A percentile compares a stretch with the other conserved stretches of the same genome.
phyloP scores from a whole-genome alignment of 2,329 filamentous ascomycete genomes.

The Hypocrella siamensis region DNA sequence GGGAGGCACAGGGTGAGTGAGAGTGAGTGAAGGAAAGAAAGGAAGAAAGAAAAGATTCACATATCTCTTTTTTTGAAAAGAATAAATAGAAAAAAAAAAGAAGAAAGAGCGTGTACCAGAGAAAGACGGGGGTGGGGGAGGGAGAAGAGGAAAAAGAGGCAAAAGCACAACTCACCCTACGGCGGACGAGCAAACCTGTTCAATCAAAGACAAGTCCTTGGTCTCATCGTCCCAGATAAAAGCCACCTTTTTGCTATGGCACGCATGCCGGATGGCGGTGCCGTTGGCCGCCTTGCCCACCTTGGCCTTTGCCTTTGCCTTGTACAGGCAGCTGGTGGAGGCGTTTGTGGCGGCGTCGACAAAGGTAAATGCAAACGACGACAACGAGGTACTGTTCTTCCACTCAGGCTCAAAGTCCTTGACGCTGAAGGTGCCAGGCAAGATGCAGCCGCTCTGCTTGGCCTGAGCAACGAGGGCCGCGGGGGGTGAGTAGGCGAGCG shows the following conservation, averaged over 20 bases:
- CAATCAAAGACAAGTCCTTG: constrained; percentile 23
- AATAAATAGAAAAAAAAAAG: too few species aligned
- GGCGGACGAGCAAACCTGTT: constrained; percentile 23
- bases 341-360: constrained; percentile 22
- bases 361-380: constrained; percentile 23
- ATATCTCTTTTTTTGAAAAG: too few species aligned
- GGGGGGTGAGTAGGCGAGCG: constrained; percentile 12
- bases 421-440: constrained; percentile 23
- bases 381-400: constrained; percentile 16
- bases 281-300: constrained; percentile 11
- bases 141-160: background rate
- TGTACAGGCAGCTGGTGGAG: constrained; percentile 25
- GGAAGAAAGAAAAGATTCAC: too few species aligned
- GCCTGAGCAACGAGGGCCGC: constrained; percentile 10
- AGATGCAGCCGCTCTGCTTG: constrained; percentile 14
- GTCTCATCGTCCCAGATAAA: constrained; percentile 23
- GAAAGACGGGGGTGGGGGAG: background rate
- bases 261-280: constrained; percentile 21
- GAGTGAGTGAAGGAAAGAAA: too few species aligned
- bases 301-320: constrained; percentile 23
- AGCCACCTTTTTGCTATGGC: constrained; percentile 22
- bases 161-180: constrained; percentile 16
- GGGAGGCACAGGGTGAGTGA: too few species aligned
- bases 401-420: constrained; percentile 18
- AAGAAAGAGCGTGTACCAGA: background rate